Evolutionary conservation across 116 monocot genomes (phyloP), one percentile per base, ranked within the genome.

Genomic region (Posidonia oceanica): DNA sequence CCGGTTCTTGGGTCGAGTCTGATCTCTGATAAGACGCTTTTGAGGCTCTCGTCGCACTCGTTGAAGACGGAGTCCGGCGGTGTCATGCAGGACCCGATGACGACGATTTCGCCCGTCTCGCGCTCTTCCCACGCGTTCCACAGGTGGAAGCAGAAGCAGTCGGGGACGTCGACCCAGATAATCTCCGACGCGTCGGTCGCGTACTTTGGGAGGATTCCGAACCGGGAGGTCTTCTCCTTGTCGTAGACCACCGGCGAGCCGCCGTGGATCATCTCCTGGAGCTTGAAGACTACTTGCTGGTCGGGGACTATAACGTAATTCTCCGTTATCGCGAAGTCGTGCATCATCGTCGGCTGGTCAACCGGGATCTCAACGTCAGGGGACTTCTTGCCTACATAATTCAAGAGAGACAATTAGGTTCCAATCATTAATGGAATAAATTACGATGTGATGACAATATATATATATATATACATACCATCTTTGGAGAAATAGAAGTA

Each of bases 261-360:
- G 7, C 97, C 97, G 7, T 78, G 75, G 56, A 97, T 61, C 92
- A 97, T 89, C 80, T 80, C 85, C 52, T 77, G 78, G 20, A 92
- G 73, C 55, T 85, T 81, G 84, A 97, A 97, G 40, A 97, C 97
- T 53, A 96, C 87, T 69, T 96, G 96, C 63, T 91, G 96, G 77
- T 96, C 96, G 36, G 96, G 96, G 14, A 96, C 74, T 10, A 96
- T 42, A 37, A 85, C 86, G 72, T 73, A 89, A 58, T 86, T 92
- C 82, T 92, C 92, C 23, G 97, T 97, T 76, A 97, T 97, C 52
- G 92, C 97, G 68, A 97, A 97, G 77, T 97, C 97, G 77, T 97
- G 97, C 74, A 87, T 89, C 97, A 97, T 97, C 55, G 79, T 69
- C 29, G 79, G 79, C 11, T 64, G 39, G 0, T 61, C 55, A n/a